Percentiles rank a stretch among this genome's conserved stretches.
Conservation (phyloP, 129 eudicot genomes). For the Sambucus nigra region DNA sequence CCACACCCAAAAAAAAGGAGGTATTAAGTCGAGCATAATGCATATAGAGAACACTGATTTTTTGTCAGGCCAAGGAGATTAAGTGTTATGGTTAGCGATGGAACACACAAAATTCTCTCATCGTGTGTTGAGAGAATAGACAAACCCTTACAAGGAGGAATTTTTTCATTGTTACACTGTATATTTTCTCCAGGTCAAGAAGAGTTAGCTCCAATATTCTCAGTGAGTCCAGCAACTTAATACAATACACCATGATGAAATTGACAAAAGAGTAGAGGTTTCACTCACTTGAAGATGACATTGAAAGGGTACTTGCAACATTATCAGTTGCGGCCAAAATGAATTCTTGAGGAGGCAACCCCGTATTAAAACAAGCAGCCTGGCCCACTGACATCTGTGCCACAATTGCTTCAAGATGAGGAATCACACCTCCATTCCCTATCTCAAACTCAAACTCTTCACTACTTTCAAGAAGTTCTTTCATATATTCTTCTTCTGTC, state of each 20-base stretch:
- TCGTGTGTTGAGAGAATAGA: too few relatives aligned
- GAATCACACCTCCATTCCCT: constrained; percentile 59
- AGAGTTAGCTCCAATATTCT: too few relatives aligned
- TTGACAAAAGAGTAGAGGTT: constrained; percentile 1
- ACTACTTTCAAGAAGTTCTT: constrained; percentile 48
- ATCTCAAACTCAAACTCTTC: constrained; percentile 91
- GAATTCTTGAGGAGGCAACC: constrained; percentile 51
- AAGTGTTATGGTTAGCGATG: not conserved
- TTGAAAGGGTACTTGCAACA: constrained; percentile 28
- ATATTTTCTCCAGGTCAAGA: too few relatives aligned
- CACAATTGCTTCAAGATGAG: constrained; percentile 62
- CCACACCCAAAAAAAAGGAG: constrained; percentile 6
- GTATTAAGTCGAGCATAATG: not conserved
- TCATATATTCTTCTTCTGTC: constrained; percentile 27
- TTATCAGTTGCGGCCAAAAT: constrained; percentile 61
- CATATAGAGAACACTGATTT: not conserved
- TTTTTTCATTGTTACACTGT: too few relatives aligned
- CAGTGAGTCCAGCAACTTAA: not conserved
- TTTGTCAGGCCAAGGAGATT: not conserved
- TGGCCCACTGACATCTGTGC: constrained; percentile 72
- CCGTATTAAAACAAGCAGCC: constrained; percentile 39
- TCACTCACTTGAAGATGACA: constrained; percentile 49
- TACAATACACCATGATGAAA: not conserved
- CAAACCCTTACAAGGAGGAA: too few relatives aligned
- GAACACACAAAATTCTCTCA: too few relatives aligned